Conservation (phyloP, 257 asterid genomes). For the Coffea eugenioides region DNA sequence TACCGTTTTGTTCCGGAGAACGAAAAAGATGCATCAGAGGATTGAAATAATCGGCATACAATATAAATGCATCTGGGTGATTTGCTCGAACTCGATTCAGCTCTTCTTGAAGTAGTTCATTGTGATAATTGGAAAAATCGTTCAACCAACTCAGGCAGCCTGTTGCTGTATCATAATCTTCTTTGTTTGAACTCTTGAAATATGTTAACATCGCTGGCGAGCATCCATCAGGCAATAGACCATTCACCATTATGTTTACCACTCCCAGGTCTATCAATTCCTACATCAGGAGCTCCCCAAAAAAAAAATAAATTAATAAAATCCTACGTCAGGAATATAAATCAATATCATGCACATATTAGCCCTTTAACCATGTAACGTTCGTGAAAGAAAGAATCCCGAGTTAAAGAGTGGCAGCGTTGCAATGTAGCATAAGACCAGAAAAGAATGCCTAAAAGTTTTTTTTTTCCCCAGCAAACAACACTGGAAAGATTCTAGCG, state of each 20-base stretch:
- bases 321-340: no score
- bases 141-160: conserved; percentile 59
- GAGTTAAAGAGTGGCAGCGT: no score
- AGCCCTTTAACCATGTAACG: no score
- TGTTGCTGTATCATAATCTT: conserved; percentile 36
- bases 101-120: conserved; percentile 36
- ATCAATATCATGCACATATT: no score
- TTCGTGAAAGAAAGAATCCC: no score
- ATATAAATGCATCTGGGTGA: conserved; percentile 35
- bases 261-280: no score
- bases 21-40: conserved; percentile 33
- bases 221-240: conserved; percentile 31
- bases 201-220: conserved; percentile 25
- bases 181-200: conserved; percentile 6
- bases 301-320: background rate
- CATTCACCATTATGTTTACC: no score
- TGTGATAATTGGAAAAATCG: conserved; percentile 36
- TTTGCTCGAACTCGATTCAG: conserved; percentile 25
- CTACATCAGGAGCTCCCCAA: no score
- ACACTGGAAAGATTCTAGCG: no score
- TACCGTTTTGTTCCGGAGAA: conserved; percentile 11
- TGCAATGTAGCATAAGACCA: no score
- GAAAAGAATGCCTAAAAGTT: no score
- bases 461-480: no score
- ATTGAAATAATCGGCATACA: conserved; percentile 53